phyloP scores from a whole-genome alignment of 345 rosid species.

The Hibiscus mutabilis region DNA sequence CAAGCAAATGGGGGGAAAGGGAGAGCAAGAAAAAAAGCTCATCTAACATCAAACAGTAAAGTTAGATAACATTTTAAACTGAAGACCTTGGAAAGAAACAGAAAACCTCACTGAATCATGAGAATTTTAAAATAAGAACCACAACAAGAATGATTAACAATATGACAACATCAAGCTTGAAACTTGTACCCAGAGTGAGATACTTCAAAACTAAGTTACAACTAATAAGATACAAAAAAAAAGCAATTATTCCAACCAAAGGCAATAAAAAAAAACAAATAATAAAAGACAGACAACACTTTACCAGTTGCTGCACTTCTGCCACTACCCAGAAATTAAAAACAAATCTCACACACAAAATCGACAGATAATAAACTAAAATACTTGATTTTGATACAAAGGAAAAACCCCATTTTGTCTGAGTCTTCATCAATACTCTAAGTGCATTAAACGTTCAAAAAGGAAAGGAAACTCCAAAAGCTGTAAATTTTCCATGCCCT shows the following conservation, averaged over 20 bases:
- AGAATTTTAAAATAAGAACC: background rate
- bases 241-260: constrained; percentile 4
- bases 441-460: background rate
- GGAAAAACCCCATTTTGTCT: constrained; percentile 1
- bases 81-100: background rate
- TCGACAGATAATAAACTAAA: constrained; percentile 7
- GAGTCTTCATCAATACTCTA: constrained; percentile 13
- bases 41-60: background rate
- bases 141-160: background rate
- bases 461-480: background rate
- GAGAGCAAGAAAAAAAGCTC: background rate
- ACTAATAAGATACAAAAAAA: constrained; percentile 1
- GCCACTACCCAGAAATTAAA: constrained; percentile 1
- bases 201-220: constrained; percentile 4
- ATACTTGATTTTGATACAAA: background rate
- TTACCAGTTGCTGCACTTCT: constrained; percentile 7
- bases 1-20: background rate
- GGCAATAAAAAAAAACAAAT: constrained; percentile 3
- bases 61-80: background rate
- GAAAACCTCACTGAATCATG: background rate
- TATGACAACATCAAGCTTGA: constrained; percentile 6
- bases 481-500: background rate
- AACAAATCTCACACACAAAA: background rate
- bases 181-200: background rate
- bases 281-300: constrained; percentile 3